Base-by-base conservation (phyloP, 352 stramenopile species). In the Globisporangium solare region DNA sequence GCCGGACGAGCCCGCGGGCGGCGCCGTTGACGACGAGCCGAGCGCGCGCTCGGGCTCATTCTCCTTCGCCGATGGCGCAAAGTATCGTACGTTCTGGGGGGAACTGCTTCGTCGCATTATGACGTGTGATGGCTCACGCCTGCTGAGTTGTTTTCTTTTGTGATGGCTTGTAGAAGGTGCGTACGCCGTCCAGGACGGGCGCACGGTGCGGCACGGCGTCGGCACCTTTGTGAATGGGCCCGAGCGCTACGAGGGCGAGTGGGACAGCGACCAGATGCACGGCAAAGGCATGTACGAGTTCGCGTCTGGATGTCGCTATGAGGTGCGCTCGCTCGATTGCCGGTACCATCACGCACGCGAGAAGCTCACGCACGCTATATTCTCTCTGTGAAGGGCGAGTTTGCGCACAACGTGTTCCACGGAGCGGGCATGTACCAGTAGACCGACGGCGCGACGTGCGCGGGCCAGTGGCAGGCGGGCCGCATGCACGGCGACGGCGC, bases 401-500 rank as follows among this genome's bases (percentile, higher is more conserved):
- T 95, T 61, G 54, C 76, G 48, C 41, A 24, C 53, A 90, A 86
- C 58, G 18, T 61, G 37, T 92, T 92, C 60, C 67, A 85, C 51
- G 83, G 83, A 18, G 15, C 70, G 1, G 85, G 85, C 18, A 64
- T 41, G 43, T 95, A 93, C 51, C 62, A 67, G 31, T 95, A 78
- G 83, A 45, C 66, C 12, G 83, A 93, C 58, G 85, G 79, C 7
- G 53, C 61, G 41, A 35, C 47, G 27, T 95, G 92, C 63, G 49
- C 68, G 3, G 85, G 85, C 18, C 43, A 56, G 17, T 93, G 85
- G 85, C 55, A 65, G 15, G 61, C 74, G 49, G 79, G 61, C 64
- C 83, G 80, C 56, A 93, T 95, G 83, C 83, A 95, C 53, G 78
- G 83, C 12, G 83, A 93, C 58, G 85, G 79, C 7, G 53, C 61